Base-by-base conservation (phyloP, 306 rosid species). In the Vigna unguiculata region DNA sequence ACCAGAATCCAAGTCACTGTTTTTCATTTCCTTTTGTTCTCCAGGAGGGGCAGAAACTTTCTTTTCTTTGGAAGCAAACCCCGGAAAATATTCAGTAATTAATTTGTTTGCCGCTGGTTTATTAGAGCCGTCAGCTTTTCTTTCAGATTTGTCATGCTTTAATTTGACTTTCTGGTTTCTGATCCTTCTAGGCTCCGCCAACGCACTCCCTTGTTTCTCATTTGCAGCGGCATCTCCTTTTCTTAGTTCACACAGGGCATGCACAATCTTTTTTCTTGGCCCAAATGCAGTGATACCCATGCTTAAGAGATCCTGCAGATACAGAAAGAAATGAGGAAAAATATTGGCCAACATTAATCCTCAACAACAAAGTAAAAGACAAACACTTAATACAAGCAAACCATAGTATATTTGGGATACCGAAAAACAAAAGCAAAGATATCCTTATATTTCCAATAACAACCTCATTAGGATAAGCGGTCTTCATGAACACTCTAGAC, bases 271-370 rank as follows among this genome's bases (percentile, higher is more conserved):
- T 87, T 91, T 94, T 59, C 97, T 88, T 16, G 98, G 97, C 61
- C 98, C 98, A 77, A 94, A 91, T 60, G 95, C 91, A 61, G 88
- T 76, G 64, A 94, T 81, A 49, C 98, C 97, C 75, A 94, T 89
- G 78, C 81, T 77, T 19, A 89, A 61, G 54, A 94, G 91, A 85
- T 94, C 98, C 98, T 94, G 79, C 64, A 75, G 25, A 77, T 69
- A 54, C 60, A 64, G 65, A 55, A 45, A 20, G 21, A 48, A 68
- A 11, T 9, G 5, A 21, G 24, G 2, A 0, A 21, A 20, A 46
- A 16, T n/a, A 16, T 30, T 49, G 32, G 61, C 43, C 25, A 24
- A 76, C 30, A 20, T 17, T 48, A 58, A 36, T 38, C 41, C 74
- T 47, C 5, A 34, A 46, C 55, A 53, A 61, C 25, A 53, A 54